Conservation (phyloP, 305 asterid species). For the Fraxinus velutina region DNA sequence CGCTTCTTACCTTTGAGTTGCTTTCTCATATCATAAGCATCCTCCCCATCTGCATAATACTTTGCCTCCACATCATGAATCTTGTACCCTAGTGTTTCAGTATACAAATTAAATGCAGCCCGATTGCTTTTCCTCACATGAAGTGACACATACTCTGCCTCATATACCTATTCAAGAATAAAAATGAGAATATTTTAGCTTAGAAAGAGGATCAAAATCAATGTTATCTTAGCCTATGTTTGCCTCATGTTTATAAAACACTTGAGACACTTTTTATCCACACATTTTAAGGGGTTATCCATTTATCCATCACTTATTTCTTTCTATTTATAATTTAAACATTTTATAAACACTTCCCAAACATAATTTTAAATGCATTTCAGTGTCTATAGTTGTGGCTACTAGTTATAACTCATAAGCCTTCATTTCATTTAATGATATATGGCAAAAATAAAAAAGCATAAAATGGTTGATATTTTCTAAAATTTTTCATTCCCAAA, state of each 20-base stretch:
- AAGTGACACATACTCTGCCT: conserved; percentile 87
- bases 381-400: neutral
- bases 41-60: conserved; percentile 99
- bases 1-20: conserved; percentile 73
- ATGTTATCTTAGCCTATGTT: neutral
- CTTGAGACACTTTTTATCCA: neutral
- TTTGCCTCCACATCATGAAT: conserved; percentile 91
- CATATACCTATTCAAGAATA: conserved; percentile 58
- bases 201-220: conserved; percentile 10
- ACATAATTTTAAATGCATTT: neutral
- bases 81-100: conserved; percentile 79
- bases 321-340: no score
- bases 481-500: neutral
- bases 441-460: neutral
- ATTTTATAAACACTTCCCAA: neutral
- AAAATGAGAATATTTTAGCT: conserved; percentile 14
- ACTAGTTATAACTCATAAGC: neutral
- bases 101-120: conserved; percentile 91
- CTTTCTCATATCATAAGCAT: conserved; percentile 97
- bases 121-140: conserved; percentile 92
- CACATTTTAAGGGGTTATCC: neutral
- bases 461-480: neutral
- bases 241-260: neutral
- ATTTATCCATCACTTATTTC: neutral
- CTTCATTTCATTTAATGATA: neutral